Percentiles rank a stretch among this genome's conserved stretches.
Evolutionary conservation across 345 rosid species (phyloP).

Genomic region (Aegle marmelos): DNA sequence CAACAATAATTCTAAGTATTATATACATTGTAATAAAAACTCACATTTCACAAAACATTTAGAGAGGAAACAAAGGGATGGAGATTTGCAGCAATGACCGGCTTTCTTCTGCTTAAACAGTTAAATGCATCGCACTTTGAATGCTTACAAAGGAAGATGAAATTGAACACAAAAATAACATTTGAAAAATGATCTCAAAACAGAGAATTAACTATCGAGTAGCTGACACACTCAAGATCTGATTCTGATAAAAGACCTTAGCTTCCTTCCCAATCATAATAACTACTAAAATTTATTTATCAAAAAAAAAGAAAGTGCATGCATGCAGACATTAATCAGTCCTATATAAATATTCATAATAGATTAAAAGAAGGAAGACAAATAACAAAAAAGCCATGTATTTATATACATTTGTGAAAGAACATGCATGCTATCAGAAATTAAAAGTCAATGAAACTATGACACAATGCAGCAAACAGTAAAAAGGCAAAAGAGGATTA

Average conservation of each 20-base stretch:
- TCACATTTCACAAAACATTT: neutral
- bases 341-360: too few relatives aligned
- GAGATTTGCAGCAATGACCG: neutral
- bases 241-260: neutral
- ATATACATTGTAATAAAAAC: neutral
- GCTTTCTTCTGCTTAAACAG: neutral
- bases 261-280: neutral
- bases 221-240: neutral
- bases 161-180: neutral
- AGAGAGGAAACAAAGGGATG: neutral
- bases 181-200: neutral
- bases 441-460: too few relatives aligned
- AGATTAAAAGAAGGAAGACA: too few relatives aligned
- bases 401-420: too few relatives aligned
- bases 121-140: neutral
- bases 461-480: too few relatives aligned
- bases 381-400: too few relatives aligned
- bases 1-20: constrained; percentile 5
- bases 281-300: neutral
- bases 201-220: neutral
- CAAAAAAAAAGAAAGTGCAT: too few relatives aligned
- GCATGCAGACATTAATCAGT: too few relatives aligned
- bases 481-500: too few relatives aligned
- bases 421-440: too few relatives aligned
- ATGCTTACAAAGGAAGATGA: neutral